Evolutionary conservation across 306 rosid genomes (phyloP), one percentile per base, ranked within the genome.

Genomic region (Vigna unguiculata): DNA sequence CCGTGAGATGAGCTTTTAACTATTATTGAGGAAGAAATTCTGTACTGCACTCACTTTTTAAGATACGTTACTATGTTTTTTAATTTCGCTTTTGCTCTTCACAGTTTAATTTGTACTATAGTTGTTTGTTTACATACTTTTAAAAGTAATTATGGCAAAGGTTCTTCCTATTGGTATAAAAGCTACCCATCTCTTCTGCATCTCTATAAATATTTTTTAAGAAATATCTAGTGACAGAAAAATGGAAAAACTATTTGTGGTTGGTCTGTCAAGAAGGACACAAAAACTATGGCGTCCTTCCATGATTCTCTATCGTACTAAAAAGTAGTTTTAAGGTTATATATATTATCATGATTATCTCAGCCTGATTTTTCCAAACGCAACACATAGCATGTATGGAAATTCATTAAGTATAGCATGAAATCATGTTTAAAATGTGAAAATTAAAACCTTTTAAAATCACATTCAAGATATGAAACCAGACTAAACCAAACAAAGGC

Each of bases 31-130:
- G 74, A 60, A 76, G 73, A 76, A 76, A 72, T 71, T 46, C 47
- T 67, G 21, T 48, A 36, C 78, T 65, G 11, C 77, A 74, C 84
- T 59, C 30, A 7, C 80, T 86, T 86, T 69, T 5, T 38, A 48
- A 68, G 71, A 71, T 54, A 6, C 57, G 15, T 71, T 69, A 49
- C 77, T 78, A 78, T 81, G 10, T 28, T 28, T 28, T 59, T 58
- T 28, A 9, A 21, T 75, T 51, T 59, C 40, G 16, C 63, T 62
- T 55, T 78, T 57, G 47, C 66, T 55, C 52, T 32, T 41, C 77
- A 24, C 20, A 20, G 74, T 62, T 81, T 19, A 30, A 78, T 32
- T 8, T 68, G 68, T 54, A 45, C 43, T 30, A 20, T 17, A 34
- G 48, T 60, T 79, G 21, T 63, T 51, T 32, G 36, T 72, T 63